phyloP scores from a whole-genome alignment of 495 filamentous ascomycete genomes.

The Aspergillus baeticus region DNA sequence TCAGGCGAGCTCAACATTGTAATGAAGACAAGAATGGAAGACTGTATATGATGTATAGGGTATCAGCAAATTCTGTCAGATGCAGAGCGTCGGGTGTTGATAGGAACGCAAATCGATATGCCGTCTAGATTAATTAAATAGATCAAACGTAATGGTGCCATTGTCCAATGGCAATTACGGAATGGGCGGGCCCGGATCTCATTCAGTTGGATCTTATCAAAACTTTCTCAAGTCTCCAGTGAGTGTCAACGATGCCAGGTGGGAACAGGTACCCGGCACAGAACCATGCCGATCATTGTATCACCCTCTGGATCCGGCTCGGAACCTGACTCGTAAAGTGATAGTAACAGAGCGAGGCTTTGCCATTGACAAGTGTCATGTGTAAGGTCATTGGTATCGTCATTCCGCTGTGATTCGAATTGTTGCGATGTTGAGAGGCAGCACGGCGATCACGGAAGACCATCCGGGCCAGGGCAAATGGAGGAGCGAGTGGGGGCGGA shows the following conservation, averaged over 20 bases:
- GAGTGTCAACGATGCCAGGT: background rate
- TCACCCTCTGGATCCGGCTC: background rate
- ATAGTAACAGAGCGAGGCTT: background rate
- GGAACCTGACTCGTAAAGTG: too few relatives aligned
- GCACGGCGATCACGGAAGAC: conserved; percentile 23
- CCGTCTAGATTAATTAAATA: background rate
- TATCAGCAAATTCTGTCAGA: background rate
- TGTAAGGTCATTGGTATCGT: too few relatives aligned
- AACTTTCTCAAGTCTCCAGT: background rate
- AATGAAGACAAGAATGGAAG: background rate
- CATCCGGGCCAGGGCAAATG: conserved; percentile 13
- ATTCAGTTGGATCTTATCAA: background rate
- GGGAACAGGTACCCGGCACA: background rate
- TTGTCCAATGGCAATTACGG: background rate
- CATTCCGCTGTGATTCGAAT: background rate
- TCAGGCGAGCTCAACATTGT: conserved; percentile 72
- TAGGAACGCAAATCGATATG: background rate
- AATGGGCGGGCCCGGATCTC: conserved; percentile 5
- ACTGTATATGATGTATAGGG: background rate
- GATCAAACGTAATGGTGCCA: background rate
- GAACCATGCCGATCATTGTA: background rate
- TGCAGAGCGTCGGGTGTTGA: background rate
- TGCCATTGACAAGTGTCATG: too few relatives aligned
- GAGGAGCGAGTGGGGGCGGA: background rate
- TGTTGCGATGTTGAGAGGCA: background rate